Base-by-base conservation (phyloP, 352 stramenopile genomes). In the Aphanomyces stellatus region DNA sequence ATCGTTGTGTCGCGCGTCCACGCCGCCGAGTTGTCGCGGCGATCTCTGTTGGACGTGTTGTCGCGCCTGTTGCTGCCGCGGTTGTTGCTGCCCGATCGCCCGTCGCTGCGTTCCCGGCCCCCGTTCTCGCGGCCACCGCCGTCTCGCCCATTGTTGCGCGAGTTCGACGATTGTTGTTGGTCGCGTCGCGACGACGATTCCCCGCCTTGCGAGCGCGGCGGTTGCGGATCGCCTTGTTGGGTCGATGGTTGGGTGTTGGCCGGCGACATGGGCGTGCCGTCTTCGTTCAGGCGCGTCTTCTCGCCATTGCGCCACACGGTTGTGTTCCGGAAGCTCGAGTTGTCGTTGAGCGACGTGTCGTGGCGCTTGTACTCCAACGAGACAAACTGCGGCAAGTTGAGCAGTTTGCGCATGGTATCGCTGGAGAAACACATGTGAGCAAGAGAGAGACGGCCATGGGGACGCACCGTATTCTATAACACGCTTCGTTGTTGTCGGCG, bases 351-450 rank as follows among this genome's bases (percentile, higher is more conserved):
- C 59, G 85, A 93, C 43, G 73, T 86, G 56, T 97, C 88, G 63
- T 97, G 91, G 60, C 86, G 85, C 73, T 95, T 95, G 75, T 97
- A 97, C 76, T 97, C 91, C 33, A 97, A 70, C 53, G 85, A 80
- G 31, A 97, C 88, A 74, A 96, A 96, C 69, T 90, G 76, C 40
- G 91, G 91, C 53, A 98, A 70, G 66, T 96, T 96, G 41, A 97
- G 76, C 60, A 97, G 74, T 60, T 88, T 88, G 35, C 88, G 82
- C 74, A 97, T 90, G 56, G 80, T 93, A 40, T 97, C 90, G 61
- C 88, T 90, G 49, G 15, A 46, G 8, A 48, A 51, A 56, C n/a
- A 19, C 13, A 11, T 46, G 11, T 46, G n/a, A 19, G 11, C 13
- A n/a, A 11, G 40, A 34, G 1, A 15, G 7, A 6, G 24, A 49